Evolutionary conservation across 257 asterid species (phyloP).

Genomic region (Knoxia roxburghii): DNA sequence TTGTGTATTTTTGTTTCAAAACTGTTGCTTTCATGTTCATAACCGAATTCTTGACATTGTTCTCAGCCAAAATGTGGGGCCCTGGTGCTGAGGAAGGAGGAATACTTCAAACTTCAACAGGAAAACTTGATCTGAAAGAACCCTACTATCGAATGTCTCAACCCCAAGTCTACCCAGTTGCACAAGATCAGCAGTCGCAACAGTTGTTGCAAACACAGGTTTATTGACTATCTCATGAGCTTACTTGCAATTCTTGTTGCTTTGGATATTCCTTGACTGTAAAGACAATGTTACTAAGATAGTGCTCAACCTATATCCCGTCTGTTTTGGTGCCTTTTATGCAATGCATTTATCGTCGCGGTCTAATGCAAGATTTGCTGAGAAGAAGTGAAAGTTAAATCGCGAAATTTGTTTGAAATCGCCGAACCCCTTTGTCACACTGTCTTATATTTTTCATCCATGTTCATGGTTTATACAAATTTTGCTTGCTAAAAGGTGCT

Average conservation of each 20-base stretch:
- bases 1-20: neutral
- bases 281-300: neutral
- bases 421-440: too few relatives aligned
- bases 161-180: conserved; percentile 65
- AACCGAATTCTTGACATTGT: conserved; percentile 7
- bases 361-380: neutral
- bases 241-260: neutral
- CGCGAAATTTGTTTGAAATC: too few relatives aligned
- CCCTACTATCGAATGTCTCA: conserved; percentile 99
- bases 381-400: neutral
- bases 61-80: conserved; percentile 86
- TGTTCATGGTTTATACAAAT: too few relatives aligned
- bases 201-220: conserved; percentile 88
- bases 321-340: neutral
- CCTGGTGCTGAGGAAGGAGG: conserved; percentile 96
- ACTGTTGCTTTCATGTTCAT: conserved; percentile 3
- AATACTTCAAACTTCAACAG: conserved; percentile 76
- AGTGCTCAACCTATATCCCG: neutral
- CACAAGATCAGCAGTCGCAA: conserved; percentile 72
- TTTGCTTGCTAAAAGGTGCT: too few relatives aligned
- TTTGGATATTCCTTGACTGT: neutral
- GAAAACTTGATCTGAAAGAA: conserved; percentile 89
- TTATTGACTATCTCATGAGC: conserved; percentile 15
- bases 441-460: too few relatives aligned
- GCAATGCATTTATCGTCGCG: neutral